Evolutionary conservation across 2,329 filamentous ascomycete genomes (phyloP), one percentile per base, ranked within the genome.

Genomic region (Taxawa tesnikishii): DNA sequence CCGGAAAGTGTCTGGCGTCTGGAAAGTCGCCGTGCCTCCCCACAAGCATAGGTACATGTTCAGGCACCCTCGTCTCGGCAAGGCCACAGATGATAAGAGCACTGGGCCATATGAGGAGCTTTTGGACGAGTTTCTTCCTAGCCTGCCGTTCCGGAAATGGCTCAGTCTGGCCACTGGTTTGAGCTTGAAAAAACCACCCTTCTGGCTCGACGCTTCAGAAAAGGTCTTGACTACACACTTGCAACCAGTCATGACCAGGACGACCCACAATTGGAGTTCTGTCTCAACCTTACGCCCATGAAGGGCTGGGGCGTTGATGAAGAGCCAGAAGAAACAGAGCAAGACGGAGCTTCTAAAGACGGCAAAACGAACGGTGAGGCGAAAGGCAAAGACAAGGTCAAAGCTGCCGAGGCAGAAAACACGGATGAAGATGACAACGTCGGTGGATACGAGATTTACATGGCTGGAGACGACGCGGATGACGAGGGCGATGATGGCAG

Each of bases 1-100:
- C 12, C 28, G 26, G 78, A 47, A 65, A 65, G 28, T 60, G 60
- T 39, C 70, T 63, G 15, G 13, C 13, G 16, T 15, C 11, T 41
- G 36, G 36, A 23, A 26, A 1, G 50, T 44, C 6, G 83, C 90
- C 5, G 71, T 74, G 18, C 90, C 90, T 24, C 90, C 90, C 1
- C 87, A 98, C 61, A 98, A 98, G 62, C 85, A 94, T 51, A 82
- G 87, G 10, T 98, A 80, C 54, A 65, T 94, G 2, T 98, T 90
- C 57, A 70, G 83, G 38, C 75, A 84, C 44, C 55, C 60, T 24
- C 15, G 32, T 15, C 36, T 5, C 23, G 31, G 31, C 19, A 27
- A 27, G 24, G 24, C 19, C 12, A 14, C 28, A 11, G 13, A 17
- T 14, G 33, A 8, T 9, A 17, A 15, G 8, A 29, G 17, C 5